Evolutionary conservation across 257 asterid genomes (phyloP), one percentile per base, ranked within the genome.

Genomic region (Agastache rugosa): DNA sequence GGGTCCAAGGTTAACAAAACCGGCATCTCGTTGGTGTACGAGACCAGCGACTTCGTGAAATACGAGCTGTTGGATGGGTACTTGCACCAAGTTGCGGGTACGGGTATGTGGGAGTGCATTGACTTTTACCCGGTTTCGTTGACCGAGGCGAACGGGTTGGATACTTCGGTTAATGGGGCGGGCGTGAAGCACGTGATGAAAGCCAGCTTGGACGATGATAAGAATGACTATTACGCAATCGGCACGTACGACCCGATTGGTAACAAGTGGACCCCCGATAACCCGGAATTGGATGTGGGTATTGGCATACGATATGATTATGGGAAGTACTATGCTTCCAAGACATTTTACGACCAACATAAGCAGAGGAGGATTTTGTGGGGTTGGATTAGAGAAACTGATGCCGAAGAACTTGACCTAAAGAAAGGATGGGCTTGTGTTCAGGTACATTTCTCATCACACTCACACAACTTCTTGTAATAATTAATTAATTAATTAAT

Each of bases 81-180:
- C 69, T 35, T 92, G 77, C 91, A 92, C 54, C 68, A 70, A 3
- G 96, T 92, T 8, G 85, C 90, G 27, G 84, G 86, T 35, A 90
- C 97, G 83, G 96, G 96, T 34, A 92, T 92, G 96, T 92, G 96
- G 97, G 97, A 92, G 81, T 90, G 96, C 61, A 87, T 88, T 66
- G 97, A 92, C 75, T 88, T 92, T 59, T 92, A 77, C 83, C 97
- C 97, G 42, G 87, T 90, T 27, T 85, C 90, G 0, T 66, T 84
- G 25, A 16, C 69, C 14, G 81, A 64, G 14, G 12, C 12, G 22
- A 90, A 87, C 16, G 96, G 96, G 81, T 19, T 92, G 80, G 96
- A 92, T 65, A 90, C 96, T 1, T 92, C 97, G 4, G 70, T 15
- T 8, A 85, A 87, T 2, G 97, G 97, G 50, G 85, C 92, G 44